phyloP scores from a whole-genome alignment of 2,329 filamentous ascomycete species.

The Penicillium vulpinum region DNA sequence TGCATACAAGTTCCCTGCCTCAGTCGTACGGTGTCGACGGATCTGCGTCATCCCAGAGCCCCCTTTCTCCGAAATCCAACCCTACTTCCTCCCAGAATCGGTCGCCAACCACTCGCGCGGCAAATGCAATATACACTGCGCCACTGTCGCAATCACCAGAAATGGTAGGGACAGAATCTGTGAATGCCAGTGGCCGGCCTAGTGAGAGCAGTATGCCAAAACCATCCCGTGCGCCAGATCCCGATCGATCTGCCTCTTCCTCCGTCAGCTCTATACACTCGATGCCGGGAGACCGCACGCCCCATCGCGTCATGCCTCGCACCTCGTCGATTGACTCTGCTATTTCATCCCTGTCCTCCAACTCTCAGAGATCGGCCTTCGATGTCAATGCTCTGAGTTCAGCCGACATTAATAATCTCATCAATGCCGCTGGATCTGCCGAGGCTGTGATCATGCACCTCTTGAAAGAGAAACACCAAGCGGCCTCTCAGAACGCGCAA shows the following conservation, averaged over 20 bases:
- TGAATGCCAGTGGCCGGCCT: conserved; percentile 24
- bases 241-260: conserved; percentile 32
- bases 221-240: conserved; percentile 27
- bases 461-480: conserved; percentile 86
- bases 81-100: conserved; percentile 23
- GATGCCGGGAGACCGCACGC: conserved; percentile 31
- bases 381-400: conserved; percentile 58
- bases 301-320: conserved; percentile 56
- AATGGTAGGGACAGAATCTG: conserved; percentile 16
- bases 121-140: conserved; percentile 34
- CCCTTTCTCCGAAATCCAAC: conserved; percentile 29
- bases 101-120: conserved; percentile 24
- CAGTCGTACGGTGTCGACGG: conserved; percentile 22
- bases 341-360: conserved; percentile 72
- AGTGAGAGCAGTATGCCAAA: conserved; percentile 28
- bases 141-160: conserved; percentile 24
- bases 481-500: conserved; percentile 85
- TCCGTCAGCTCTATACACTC: conserved; percentile 34
- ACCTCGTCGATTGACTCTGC: conserved; percentile 91
- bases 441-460: conserved; percentile 87
- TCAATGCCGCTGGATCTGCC: conserved; percentile 81
- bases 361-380: conserved; percentile 59
- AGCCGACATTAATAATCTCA: conserved; percentile 76
- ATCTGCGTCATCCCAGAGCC: conserved; percentile 28
- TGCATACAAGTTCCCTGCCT: conserved; percentile 31